Evolutionary conservation across 306 rosid genomes (phyloP).

Genomic region (Quercus variabilis): DNA sequence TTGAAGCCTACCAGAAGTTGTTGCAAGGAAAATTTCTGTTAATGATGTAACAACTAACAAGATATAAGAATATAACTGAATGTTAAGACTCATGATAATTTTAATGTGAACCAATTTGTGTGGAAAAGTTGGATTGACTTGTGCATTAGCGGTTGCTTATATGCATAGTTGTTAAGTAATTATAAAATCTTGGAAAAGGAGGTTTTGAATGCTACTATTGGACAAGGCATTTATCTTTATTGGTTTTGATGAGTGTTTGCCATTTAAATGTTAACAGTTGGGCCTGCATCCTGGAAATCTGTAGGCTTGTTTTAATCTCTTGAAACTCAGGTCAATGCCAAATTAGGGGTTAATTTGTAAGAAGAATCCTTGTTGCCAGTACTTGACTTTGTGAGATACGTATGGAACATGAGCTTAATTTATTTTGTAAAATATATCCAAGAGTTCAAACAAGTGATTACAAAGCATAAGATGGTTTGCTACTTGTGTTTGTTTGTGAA

Average conservation of each 20-base stretch:
- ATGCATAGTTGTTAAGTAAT: neutral
- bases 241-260: neutral
- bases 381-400: constrained; percentile 1
- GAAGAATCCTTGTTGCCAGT: neutral
- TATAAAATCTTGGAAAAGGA: neutral
- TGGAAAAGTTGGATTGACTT: too few species aligned
- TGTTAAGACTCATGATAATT: neutral
- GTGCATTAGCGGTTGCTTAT: neutral
- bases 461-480: too few species aligned
- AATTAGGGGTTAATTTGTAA: neutral
- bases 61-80: neutral
- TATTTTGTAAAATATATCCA: too few species aligned
- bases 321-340: neutral
- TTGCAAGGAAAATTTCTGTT: neutral
- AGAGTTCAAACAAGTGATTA: too few species aligned
- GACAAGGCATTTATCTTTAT: neutral
- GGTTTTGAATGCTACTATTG: neutral
- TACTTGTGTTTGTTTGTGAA: too few species aligned
- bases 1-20: neutral
- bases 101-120: neutral
- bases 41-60: neutral
- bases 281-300: neutral
- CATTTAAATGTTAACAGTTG: neutral
- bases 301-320: neutral
- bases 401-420: too few species aligned